These are phyloP conservation scores for Aurantiochytrium sp. DNA, from an alignment of 108 stramenopile genomes.

Conservation along the genomic window DNA sequence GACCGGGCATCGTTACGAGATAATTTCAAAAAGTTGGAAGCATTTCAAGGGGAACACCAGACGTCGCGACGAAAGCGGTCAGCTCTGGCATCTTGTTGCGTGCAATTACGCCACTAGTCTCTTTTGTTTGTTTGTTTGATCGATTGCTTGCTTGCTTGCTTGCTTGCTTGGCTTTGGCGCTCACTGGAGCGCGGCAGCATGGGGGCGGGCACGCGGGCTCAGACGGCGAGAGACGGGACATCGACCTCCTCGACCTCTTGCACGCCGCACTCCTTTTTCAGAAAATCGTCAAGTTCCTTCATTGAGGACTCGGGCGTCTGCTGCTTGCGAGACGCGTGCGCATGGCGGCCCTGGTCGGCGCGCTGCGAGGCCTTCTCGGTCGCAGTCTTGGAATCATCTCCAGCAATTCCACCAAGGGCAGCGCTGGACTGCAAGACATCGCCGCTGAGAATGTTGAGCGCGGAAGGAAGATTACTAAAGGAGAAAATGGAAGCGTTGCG, in stretches of 20 bases:
- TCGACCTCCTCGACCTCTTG: slow-evolving; percentile 9
- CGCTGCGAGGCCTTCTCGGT: neutral
- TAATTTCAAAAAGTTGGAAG: too few species aligned
- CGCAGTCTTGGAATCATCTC: too few species aligned
- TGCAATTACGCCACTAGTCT: too few species aligned
- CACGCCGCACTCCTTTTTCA: slow-evolving; percentile 2
- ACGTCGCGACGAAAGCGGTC: too few species aligned
- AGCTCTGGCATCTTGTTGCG: too few species aligned
- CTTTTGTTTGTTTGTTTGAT: too few species aligned
- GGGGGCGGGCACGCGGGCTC: neutral
- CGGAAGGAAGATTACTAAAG: neutral
- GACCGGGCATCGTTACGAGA: too few species aligned
- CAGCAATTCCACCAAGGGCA: too few species aligned
- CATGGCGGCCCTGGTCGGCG: neutral
- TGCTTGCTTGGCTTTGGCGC: too few species aligned
- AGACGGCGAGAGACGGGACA: neutral
- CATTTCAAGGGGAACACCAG: too few species aligned
- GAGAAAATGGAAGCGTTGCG: neutral
- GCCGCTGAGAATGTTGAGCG: neutral
- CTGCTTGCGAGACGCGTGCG: neutral
- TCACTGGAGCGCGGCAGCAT: too few species aligned
- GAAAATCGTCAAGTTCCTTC: neutral
- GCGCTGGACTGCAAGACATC: neutral
- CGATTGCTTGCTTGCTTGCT: too few species aligned
- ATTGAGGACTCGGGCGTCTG: neutral